These are phyloP conservation scores for Quercus parvula DNA, from an alignment of 306 rosid genomes.

Conservation along the genomic window DNA sequence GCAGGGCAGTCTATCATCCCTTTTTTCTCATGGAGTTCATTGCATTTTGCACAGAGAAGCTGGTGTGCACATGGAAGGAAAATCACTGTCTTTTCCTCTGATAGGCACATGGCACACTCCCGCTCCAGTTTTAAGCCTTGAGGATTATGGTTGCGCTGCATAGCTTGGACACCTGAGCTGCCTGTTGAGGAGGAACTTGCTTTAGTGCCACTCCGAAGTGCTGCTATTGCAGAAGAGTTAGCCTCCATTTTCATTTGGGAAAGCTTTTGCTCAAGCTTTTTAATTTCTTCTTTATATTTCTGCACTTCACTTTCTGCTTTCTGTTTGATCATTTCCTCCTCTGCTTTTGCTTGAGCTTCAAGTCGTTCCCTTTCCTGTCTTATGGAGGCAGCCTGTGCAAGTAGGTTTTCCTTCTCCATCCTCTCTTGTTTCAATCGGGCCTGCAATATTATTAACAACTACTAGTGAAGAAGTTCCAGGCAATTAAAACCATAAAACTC, in stretches of 20 bases:
- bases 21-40: conserved; percentile 58
- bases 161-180: conserved; percentile 9
- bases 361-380: conserved; percentile 44
- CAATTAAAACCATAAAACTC: background rate
- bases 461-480: conserved; percentile 3
- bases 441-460: conserved; percentile 35
- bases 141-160: conserved; percentile 28
- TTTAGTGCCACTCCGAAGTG: conserved; percentile 33
- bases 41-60: conserved; percentile 59
- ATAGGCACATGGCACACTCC: conserved; percentile 73
- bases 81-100: conserved; percentile 61
- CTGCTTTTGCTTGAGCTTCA: conserved; percentile 33
- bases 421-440: conserved; percentile 42
- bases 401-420: conserved; percentile 39
- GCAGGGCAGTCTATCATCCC: conserved; percentile 78
- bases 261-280: conserved; percentile 43
- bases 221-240: conserved; percentile 46
- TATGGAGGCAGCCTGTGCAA: conserved; percentile 41
- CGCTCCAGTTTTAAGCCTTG: conserved; percentile 48
- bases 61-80: conserved; percentile 72
- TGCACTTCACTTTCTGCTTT: conserved; percentile 41
- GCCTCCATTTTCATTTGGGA: conserved; percentile 24
- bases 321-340: conserved; percentile 41
- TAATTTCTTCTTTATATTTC: conserved; percentile 40
- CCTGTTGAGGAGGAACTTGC: conserved; percentile 11